Percentiles rank a stretch among this genome's conserved stretches.
Conservation (phyloP, 1,139 yeast genomes). For the Blastobotrys capitulatus region DNA sequence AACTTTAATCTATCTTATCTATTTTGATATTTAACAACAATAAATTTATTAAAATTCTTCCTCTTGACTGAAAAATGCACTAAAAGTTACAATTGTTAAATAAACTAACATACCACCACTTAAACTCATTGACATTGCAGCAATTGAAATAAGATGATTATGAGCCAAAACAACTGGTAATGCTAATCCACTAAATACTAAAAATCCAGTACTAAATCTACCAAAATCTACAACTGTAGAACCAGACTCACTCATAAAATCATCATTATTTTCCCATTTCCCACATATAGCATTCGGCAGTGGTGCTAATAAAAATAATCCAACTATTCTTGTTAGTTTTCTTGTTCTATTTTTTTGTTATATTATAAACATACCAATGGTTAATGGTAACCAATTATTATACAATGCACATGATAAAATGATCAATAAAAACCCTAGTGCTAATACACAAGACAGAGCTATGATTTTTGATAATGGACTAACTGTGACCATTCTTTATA, state of each 20-base stretch:
- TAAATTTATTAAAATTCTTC: constrained; percentile 38
- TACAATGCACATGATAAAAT: constrained; percentile 72
- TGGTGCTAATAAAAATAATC: constrained; percentile 55
- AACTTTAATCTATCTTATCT: neutral
- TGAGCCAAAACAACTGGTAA: constrained; percentile 65
- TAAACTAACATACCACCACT: constrained; percentile 67
- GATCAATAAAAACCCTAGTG: constrained; percentile 71
- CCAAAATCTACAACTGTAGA: constrained; percentile 54
- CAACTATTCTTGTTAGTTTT: constrained; percentile 26
- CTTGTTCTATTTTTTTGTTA: neutral
- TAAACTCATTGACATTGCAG: constrained; percentile 60
- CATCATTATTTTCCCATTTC: constrained; percentile 38
- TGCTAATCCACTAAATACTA: constrained; percentile 60
- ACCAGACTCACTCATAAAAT: constrained; percentile 44
- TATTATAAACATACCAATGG: constrained; percentile 40
- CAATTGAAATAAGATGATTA: constrained; percentile 49
- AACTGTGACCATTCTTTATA: constrained; percentile 14
- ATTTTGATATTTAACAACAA: too few species aligned
- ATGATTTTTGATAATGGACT: constrained; percentile 73
- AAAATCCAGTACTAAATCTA: constrained; percentile 59
- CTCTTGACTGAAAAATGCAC: constrained; percentile 59
- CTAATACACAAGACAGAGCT: constrained; percentile 64
- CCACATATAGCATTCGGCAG: constrained; percentile 56
- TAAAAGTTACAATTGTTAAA: constrained; percentile 67
- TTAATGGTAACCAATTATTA: constrained; percentile 74